These are phyloP conservation scores for Fusarium avenaceum DNA, from an alignment of 2,329 filamentous ascomycete genomes.

Conservation along the genomic window DNA sequence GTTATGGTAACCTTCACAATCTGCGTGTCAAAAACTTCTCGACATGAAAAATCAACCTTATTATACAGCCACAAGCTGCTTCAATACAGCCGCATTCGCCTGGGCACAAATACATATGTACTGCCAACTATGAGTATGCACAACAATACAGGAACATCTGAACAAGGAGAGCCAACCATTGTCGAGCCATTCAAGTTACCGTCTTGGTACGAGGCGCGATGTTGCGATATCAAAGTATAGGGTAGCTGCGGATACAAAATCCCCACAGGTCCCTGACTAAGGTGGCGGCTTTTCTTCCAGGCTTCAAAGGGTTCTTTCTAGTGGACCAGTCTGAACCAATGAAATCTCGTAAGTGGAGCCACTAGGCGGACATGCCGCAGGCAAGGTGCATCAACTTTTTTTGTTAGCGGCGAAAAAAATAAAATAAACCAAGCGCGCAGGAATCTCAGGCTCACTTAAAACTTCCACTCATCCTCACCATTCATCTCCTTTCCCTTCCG, in stretches of 20 bases:
- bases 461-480: slow-evolving; percentile 46
- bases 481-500: slow-evolving; percentile 41
- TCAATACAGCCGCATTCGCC: too few relatives aligned
- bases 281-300: slow-evolving; percentile 29
- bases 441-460: slow-evolving; percentile 43
- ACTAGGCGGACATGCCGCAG: slow-evolving; percentile 44
- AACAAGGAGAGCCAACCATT: too few relatives aligned
- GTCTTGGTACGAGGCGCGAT: too few relatives aligned
- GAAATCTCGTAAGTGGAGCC: not conserved
- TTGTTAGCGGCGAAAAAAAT: slow-evolving; percentile 48
- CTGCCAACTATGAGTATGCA: too few relatives aligned
- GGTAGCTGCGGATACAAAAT: slow-evolving; percentile 1
- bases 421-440: slow-evolving; percentile 46
- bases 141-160: too few relatives aligned
- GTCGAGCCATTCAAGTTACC: not conserved
- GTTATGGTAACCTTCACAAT: too few relatives aligned
- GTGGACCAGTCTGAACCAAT: not conserved
- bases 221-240: not conserved
- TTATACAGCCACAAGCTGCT: too few relatives aligned
- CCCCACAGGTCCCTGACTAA: slow-evolving; percentile 22
- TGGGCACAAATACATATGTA: too few relatives aligned
- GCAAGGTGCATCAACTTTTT: slow-evolving; percentile 42
- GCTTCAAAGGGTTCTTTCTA: slow-evolving; percentile 19
- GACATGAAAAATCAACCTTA: too few relatives aligned
- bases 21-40: too few relatives aligned